Evolutionary conservation across 208 protist species (phyloP).

Genomic region (Porcisia deanei): DNA sequence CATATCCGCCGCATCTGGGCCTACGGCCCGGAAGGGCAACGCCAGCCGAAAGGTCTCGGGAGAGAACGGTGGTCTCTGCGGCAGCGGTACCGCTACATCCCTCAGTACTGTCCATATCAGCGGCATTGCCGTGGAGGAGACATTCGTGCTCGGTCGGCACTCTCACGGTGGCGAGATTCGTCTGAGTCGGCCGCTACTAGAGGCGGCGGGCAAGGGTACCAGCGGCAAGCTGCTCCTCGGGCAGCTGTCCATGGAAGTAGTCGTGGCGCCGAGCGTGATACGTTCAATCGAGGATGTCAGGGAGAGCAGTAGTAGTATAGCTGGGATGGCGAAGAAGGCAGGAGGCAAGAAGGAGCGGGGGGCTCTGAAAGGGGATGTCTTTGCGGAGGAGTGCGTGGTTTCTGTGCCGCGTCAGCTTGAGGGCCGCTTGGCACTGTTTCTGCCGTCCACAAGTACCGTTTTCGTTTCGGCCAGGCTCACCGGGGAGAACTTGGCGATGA

Average conservation of each 20-base stretch:
- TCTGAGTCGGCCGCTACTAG: conserved; percentile 43
- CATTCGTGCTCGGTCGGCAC: conserved; percentile 43
- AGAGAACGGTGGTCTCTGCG: not conserved
- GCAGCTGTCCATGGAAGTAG: conserved; percentile 58
- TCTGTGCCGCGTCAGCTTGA: conserved; percentile 43
- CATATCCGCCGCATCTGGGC: not conserved
- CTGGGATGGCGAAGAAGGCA: not conserved
- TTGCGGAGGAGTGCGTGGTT: conserved; percentile 38
- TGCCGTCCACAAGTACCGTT: conserved; percentile 9
- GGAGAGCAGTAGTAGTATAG: not conserved
- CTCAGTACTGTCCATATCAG: conserved; percentile 36
- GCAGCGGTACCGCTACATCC: not conserved
- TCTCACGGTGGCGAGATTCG: conserved; percentile 66
- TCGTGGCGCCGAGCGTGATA: conserved; percentile 32
- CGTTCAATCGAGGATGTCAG: conserved; percentile 4
- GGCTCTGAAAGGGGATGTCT: conserved; percentile 28
- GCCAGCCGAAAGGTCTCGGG: not conserved
- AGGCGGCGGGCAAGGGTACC: conserved; percentile 27
- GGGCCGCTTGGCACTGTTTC: conserved; percentile 35
- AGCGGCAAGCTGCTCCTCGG: conserved; percentile 57
- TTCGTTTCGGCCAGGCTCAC: conserved; percentile 9
- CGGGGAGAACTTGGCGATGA: conserved; percentile 11
- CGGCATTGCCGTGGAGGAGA: conserved; percentile 60
- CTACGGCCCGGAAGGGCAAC: not conserved
- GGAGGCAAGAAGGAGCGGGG: conserved; percentile 6